Conservation (phyloP, 2,329 filamentous ascomycete genomes). For the Scedosporium boydii region DNA sequence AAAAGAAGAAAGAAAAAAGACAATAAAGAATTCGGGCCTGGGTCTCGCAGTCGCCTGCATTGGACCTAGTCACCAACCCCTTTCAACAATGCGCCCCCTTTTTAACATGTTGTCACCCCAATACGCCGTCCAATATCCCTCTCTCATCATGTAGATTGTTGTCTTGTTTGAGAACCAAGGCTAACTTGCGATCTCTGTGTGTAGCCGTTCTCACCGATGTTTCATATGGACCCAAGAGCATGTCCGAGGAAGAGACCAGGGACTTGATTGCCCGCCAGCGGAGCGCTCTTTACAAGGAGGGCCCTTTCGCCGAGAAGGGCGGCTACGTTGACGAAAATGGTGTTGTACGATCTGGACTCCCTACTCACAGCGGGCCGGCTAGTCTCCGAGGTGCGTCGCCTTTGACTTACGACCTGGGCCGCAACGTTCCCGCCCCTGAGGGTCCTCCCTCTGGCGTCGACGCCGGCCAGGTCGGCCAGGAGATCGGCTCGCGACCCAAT, state of each 20-base stretch:
- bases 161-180: slow-evolving; percentile 7
- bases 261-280: slow-evolving; percentile 94
- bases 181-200: slow-evolving; percentile 1
- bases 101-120: slow-evolving; percentile 4
- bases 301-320: slow-evolving; percentile 56
- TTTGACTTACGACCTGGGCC: slow-evolving; percentile 53
- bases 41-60: slow-evolving; percentile 8
- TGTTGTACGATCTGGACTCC: slow-evolving; percentile 52
- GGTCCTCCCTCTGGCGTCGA: slow-evolving; percentile 34
- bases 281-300: slow-evolving; percentile 82
- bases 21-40: slow-evolving; percentile 24
- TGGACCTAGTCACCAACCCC: neutral
- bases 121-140: neutral
- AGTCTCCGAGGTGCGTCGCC: slow-evolving; percentile 71
- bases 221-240: slow-evolving; percentile 50
- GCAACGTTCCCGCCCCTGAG: slow-evolving; percentile 24
- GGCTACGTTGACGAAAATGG: slow-evolving; percentile 61
- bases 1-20: slow-evolving; percentile 13
- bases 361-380: slow-evolving; percentile 53
- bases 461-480: slow-evolving; percentile 33
- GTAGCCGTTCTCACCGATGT: slow-evolving; percentile 42
- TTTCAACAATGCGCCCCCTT: neutral
- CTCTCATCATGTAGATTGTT: slow-evolving; percentile 6
- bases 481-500: slow-evolving; percentile 48
- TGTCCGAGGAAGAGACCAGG: slow-evolving; percentile 93